Evolutionary conservation across 2,329 filamentous ascomycete genomes (phyloP), one percentile per base, ranked within the genome.

Genomic region (Paraphaeosphaeria sporulosa): DNA sequence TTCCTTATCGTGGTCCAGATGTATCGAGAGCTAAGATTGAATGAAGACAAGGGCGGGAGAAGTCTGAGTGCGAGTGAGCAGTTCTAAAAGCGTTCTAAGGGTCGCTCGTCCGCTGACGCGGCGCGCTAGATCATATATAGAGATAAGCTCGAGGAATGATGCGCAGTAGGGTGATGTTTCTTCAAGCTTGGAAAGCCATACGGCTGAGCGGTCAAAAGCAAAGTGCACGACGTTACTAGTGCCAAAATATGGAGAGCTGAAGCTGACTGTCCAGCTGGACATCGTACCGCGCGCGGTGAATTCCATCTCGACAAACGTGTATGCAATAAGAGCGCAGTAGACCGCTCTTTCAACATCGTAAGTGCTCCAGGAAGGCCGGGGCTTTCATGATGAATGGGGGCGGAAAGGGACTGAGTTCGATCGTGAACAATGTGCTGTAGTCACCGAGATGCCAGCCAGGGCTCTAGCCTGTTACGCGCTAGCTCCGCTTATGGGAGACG

Each of bases 21-120:
- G 23, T 50, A 32, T 32, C 9, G 9, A 27, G 21, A 34, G 21
- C 5, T 59, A 52, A 15, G 57, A 48, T 15, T 57, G 32, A 48
- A 63, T n/a, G n/a, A 54, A 15, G 21, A 32, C 4, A 27, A 30
- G 27, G 34, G 25, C 30, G 49, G 12, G 19, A 19, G 32, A 49
- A 38, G 13, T 19, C 8, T 12, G 12, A 47, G 25, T 49, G 34
- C 19, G 15, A 12, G 27, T 43, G 25, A 27, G 42, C 47, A 19
- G 27, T 17, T 32, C n/a, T 34, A 34, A 19, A 12, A 9, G 30
- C 30, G 47, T 21, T n/a, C n/a, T 38, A 21, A 13, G 10, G n/a
- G 15, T 12, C 48, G 9, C 2, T 43, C 8, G 9, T 21, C 12
- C n/a, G n/a, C 30, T 23, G 48, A 21, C 30, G 25, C 46, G 48